Evolutionary conservation across 2,329 filamentous ascomycete genomes (phyloP).

Genomic region (Cladophialophora chaetospira): DNA sequence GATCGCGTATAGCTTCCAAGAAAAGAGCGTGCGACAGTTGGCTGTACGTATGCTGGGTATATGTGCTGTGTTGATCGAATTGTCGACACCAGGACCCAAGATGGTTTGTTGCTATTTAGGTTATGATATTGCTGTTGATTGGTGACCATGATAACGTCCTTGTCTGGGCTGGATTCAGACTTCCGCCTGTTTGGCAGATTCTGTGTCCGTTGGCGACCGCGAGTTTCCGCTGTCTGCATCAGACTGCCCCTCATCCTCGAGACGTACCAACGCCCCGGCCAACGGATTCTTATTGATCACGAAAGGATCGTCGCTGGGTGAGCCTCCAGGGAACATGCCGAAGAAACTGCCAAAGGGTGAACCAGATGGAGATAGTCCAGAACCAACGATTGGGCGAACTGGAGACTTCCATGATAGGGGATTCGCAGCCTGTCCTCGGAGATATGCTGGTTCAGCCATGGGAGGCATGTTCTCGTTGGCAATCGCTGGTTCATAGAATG

Average conservation of each 20-base stretch:
- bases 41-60: slow-evolving; percentile 23
- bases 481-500: slow-evolving; percentile 17
- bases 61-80: slow-evolving; percentile 14
- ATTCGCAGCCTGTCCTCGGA: slow-evolving; percentile 14
- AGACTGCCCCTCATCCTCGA: slow-evolving; percentile 15
- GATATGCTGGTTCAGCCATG: slow-evolving; percentile 1
- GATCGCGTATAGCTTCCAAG: slow-evolving; percentile 26
- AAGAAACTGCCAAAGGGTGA: slow-evolving; percentile 27
- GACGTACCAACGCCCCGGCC: slow-evolving; percentile 21
- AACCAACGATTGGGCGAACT: slow-evolving; percentile 1
- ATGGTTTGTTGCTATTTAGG: slow-evolving; percentile 1
- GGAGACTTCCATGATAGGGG: slow-evolving; percentile 27
- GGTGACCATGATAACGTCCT: not conserved
- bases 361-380: slow-evolving; percentile 11
- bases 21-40: slow-evolving; percentile 24
- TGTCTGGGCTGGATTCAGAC: not conserved
- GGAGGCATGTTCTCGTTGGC: slow-evolving; percentile 27
- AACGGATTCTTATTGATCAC: slow-evolving; percentile 27
- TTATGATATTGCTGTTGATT: not conserved
- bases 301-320: slow-evolving; percentile 25
- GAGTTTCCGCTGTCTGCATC: slow-evolving; percentile 1
- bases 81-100: not conserved
- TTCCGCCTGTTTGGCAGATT: not conserved
- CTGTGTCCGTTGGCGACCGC: not conserved
- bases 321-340: slow-evolving; percentile 17